Evolutionary conservation across 495 filamentous ascomycete genomes (phyloP), one percentile per base, ranked within the genome.

Genomic region (Mytilinidion resinicola): DNA sequence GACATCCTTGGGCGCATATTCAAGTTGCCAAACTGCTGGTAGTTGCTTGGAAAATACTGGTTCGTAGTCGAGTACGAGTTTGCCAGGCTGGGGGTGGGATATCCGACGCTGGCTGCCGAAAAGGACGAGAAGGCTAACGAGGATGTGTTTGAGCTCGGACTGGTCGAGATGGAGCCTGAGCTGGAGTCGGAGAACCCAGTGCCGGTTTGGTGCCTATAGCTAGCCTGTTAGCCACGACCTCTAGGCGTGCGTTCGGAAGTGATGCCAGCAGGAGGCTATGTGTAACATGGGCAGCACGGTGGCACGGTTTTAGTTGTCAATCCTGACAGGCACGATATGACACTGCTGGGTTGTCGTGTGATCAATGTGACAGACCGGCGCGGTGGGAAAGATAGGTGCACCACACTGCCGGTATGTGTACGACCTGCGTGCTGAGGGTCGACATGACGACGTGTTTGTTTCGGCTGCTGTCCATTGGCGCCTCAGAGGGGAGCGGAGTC

Each of bases 111-210:
- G 39, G 55, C 53, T 37, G 53, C 55, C 51, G 56, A 38, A 53
- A 60, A 70, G 25, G 51, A 54, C 34, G 66, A 42, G 58, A 67
- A 70, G 54, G 57, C 51, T 52, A 73, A 51, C 37, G 70, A 68
- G 11, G 70, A 73, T 42, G 62, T 57, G 49, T 59, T 65, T 47
- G 70, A 71, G 53, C 65, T 67, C 15, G 70, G 70, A 56, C 69
- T 71, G 57, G 70, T 62, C 34, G 70, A 71, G 46, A 71, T 66
- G 17, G 70, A 71, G n/a, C 67, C 67, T 15, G 65, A 67, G 25
- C 61, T 63, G 39, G 69, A 63, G 56, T 73, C 69, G 61, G 69
- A 67, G 42, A 73, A 55, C 39, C 51, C 51, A 43, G 65, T 52
- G 14, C 54, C 56, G 33, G 57, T 17, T 33, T 66, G 70, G 58